A percentile compares a stretch with the other conserved stretches of the same genome.
Evolutionary conservation across 305 asterid species (phyloP).

Genomic region (Rubia tinctorum): DNA sequence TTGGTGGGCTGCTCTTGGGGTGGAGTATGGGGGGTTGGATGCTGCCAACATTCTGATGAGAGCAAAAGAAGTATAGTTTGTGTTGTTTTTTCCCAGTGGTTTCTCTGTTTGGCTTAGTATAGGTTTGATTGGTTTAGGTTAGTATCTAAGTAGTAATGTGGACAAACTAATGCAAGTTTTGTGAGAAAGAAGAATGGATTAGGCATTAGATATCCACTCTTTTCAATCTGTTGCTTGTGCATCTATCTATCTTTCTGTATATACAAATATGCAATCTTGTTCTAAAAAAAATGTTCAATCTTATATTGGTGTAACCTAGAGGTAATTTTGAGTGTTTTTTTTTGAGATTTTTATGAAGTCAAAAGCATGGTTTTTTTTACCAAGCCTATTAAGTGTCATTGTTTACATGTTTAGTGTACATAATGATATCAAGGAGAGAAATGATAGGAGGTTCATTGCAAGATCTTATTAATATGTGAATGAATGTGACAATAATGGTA

Average conservation of each 20-base stretch:
- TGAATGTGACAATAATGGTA: no score
- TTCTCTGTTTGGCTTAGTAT: conserved; percentile 18
- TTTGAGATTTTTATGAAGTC: no score
- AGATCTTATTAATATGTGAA: no score
- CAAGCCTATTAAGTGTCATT: no score
- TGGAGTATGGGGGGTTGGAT: conserved; percentile 83
- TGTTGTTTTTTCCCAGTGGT: conserved; percentile 13
- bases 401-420: no score
- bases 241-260: background rate
- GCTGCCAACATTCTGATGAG: conserved; percentile 54
- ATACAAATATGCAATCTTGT: background rate
- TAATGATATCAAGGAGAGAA: no score
- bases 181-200: background rate
- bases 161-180: conserved; percentile 15
- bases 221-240: background rate
- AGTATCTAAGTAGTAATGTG: conserved; percentile 5
- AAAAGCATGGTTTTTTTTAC: no score
- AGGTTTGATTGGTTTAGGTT: conserved; percentile 16
- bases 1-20: conserved; percentile 81
- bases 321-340: background rate
- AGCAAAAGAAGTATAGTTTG: background rate
- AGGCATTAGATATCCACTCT: background rate
- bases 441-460: no score
- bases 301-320: background rate
- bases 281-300: background rate